These are phyloP conservation scores for Penicillium arizonense DNA, from an alignment of 495 filamentous ascomycete species.

Conservation along the genomic window DNA sequence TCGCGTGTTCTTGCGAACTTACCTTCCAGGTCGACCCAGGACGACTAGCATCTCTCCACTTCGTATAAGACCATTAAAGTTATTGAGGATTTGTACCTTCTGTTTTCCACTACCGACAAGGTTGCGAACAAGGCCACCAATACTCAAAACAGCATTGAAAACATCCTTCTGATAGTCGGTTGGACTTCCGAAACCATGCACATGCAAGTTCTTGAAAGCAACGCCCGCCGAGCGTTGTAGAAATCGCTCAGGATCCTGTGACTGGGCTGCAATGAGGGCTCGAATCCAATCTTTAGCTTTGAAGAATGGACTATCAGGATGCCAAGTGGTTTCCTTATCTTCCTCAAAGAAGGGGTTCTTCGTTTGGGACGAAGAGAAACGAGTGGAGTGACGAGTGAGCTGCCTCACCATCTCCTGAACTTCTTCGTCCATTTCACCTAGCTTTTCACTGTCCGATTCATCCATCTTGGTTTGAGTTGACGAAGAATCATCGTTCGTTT, in stretches of 20 bases:
- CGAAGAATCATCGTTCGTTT: not conserved
- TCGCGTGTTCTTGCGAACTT: slow-evolving; percentile 8
- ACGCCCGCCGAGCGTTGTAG: slow-evolving; percentile 44
- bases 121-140: slow-evolving; percentile 42
- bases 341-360: slow-evolving; percentile 32
- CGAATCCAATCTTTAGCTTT: slow-evolving; percentile 51
- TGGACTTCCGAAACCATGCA: slow-evolving; percentile 72
- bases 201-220: slow-evolving; percentile 61
- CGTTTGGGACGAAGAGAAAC: slow-evolving; percentile 20
- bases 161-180: slow-evolving; percentile 85
- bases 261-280: slow-evolving; percentile 47
- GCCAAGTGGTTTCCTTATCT: slow-evolving; percentile 25
- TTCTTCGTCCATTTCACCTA: slow-evolving; percentile 17
- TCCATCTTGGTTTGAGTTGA: not conserved
- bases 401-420: slow-evolving; percentile 32
- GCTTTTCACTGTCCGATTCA: slow-evolving; percentile 1
- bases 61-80: slow-evolving; percentile 70
- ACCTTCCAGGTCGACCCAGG: slow-evolving; percentile 69
- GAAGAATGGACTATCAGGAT: slow-evolving; percentile 37
- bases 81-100: slow-evolving; percentile 66
- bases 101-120: slow-evolving; percentile 49
- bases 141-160: slow-evolving; percentile 62
- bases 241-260: slow-evolving; percentile 48
- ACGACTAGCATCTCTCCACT: slow-evolving; percentile 82
- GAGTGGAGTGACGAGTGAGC: slow-evolving; percentile 32